Percentiles rank a stretch among this genome's conserved stretches.
Conservation (phyloP, 441 rosid species). For the Aleurites moluccanus region DNA sequence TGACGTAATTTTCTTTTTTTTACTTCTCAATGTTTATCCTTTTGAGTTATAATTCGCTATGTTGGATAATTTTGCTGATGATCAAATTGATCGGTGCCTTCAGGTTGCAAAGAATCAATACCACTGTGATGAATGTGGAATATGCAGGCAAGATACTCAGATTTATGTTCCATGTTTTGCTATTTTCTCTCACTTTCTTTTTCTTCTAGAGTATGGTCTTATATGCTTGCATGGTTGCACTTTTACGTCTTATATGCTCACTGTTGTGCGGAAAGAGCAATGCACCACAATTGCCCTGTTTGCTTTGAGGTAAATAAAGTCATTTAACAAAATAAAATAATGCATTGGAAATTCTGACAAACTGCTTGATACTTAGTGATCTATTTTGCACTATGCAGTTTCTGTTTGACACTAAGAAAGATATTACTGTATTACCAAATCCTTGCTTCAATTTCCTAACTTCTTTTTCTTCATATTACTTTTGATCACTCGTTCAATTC, state of each 20-base stretch:
- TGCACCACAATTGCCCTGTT: constrained; percentile 65
- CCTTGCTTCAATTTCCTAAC: constrained; percentile 14
- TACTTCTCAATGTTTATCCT: neutral
- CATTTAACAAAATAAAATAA: no score
- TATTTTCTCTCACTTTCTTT: neutral
- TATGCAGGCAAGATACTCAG: constrained; percentile 49
- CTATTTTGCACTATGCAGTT: constrained; percentile 32
- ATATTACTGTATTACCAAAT: constrained; percentile 42
- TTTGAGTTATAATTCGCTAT: neutral
- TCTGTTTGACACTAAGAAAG: constrained; percentile 60
- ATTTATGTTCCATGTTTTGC: neutral
- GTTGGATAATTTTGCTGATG: constrained; percentile 9
- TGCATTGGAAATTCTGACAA: neutral
- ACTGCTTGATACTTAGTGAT: neutral
- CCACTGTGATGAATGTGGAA: constrained; percentile 75
- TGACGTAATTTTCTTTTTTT: constrained; percentile 45
- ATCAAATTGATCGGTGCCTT: constrained; percentile 18
- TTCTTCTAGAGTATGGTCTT: neutral
- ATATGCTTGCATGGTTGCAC: neutral
- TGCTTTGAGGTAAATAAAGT: constrained; percentile 70
- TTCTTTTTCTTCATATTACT: neutral
- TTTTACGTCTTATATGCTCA: constrained; percentile 27
- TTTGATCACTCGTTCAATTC: neutral
- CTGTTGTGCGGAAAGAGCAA: constrained; percentile 56
- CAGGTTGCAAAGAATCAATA: constrained; percentile 64